phyloP scores from a whole-genome alignment of 306 rosid species.

The Rubus idaeus region DNA sequence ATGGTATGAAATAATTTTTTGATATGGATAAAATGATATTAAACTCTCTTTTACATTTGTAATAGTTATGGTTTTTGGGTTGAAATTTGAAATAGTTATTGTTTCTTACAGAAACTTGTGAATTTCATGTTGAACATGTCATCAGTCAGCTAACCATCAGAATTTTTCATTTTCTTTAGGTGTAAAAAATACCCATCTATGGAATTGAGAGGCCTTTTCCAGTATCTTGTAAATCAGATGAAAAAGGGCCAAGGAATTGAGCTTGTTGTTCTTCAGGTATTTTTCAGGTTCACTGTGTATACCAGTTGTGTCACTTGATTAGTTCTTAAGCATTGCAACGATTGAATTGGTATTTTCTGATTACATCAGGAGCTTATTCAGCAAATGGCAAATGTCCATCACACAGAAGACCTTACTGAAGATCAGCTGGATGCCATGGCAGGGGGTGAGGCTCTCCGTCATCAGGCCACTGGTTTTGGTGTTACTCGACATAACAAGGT shows the following conservation, averaged over 20 bases:
- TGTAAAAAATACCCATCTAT: slow-evolving; percentile 98
- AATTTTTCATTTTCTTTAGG: slow-evolving; percentile 40
- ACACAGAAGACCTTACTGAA: slow-evolving; percentile 92
- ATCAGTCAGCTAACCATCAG: neutral
- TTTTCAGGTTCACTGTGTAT: slow-evolving; percentile 13
- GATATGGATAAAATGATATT: neutral
- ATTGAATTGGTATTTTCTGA: slow-evolving; percentile 24
- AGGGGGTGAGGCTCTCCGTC: slow-evolving; percentile 94
- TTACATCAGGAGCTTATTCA: slow-evolving; percentile 86
- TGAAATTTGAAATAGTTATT: neutral
- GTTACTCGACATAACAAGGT: slow-evolving; percentile 95
- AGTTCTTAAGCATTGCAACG: neutral
- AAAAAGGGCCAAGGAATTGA: slow-evolving; percentile 94
- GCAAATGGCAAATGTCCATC: slow-evolving; percentile 99
- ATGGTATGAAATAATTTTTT: neutral
- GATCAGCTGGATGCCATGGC: slow-evolving; percentile 99
- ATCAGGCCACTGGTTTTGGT: slow-evolving; percentile 93
- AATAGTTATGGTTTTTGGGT: neutral
- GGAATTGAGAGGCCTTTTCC: slow-evolving; percentile 98
- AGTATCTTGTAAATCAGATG: slow-evolving; percentile 94
- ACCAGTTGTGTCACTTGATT: slow-evolving; percentile 7
- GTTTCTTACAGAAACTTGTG: neutral
- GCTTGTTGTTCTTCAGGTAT: slow-evolving; percentile 92
- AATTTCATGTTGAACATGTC: neutral
- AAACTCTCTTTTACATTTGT: neutral